Percentiles rank a stretch among this genome's conserved stretches.
phyloP scores from a whole-genome alignment of 148 eudicot genomes.

The Simmondsia chinensis region DNA sequence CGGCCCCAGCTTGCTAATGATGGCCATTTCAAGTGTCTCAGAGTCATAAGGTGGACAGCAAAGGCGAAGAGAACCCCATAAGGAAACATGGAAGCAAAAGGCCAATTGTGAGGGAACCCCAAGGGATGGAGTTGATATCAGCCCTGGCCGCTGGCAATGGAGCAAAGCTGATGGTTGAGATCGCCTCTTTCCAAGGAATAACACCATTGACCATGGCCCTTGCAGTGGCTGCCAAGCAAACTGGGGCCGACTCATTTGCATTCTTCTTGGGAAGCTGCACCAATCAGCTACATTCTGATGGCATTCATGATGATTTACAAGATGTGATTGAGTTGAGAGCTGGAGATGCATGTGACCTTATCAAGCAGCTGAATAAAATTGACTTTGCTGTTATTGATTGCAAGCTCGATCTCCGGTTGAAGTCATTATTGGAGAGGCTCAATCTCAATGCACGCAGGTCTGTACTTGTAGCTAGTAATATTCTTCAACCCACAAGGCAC shows the following conservation, averaged over 20 bases:
- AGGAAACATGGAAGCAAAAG: neutral
- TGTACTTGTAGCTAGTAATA: conserved; percentile 11
- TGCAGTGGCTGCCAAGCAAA: conserved; percentile 20
- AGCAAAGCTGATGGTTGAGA: conserved; percentile 14
- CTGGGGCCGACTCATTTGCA: conserved; percentile 18
- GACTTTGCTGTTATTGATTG: conserved; percentile 21
- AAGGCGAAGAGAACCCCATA: too few relatives aligned
- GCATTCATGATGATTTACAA: neutral
- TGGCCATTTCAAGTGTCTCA: too few relatives aligned
- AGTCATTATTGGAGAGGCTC: conserved; percentile 1
- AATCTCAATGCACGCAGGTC: conserved; percentile 11
- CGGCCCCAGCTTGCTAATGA: too few relatives aligned
- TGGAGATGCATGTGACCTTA: conserved; percentile 14
- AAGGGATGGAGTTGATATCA: conserved; percentile 21
- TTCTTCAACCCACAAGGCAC: too few relatives aligned
- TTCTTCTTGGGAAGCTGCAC: conserved; percentile 5
- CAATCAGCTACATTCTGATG: neutral
- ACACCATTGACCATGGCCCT: conserved; percentile 18
- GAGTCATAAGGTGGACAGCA: too few relatives aligned
- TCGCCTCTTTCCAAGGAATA: conserved; percentile 1
- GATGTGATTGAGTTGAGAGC: conserved; percentile 10
- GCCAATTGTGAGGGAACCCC: conserved; percentile 4
- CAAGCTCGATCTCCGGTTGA: neutral
- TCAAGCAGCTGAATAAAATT: conserved; percentile 1
- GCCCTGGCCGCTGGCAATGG: conserved; percentile 32